Conservation (phyloP, 1,139 yeast genomes). For the Saccharomyces hybrid region DNA sequence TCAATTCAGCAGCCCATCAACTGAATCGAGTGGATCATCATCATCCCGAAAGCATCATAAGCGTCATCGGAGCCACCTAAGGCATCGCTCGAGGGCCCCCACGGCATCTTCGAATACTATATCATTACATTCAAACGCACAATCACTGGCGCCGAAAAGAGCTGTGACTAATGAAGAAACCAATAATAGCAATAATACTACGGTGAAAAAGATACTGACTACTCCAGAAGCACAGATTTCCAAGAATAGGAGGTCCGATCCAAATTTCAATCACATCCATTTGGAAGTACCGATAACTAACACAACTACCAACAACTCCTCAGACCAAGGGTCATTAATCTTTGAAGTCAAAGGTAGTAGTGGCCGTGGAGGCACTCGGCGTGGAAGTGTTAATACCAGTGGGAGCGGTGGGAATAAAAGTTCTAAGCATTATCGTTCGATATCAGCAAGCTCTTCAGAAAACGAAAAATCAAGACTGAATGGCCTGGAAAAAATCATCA, state of each 20-base stretch:
- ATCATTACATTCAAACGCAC: background rate
- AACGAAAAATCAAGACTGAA: slow-evolving; percentile 11
- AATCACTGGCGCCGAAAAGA: background rate
- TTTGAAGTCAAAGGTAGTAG: background rate
- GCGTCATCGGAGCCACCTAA: slow-evolving; percentile 7
- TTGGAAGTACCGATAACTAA: background rate
- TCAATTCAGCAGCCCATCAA: slow-evolving; percentile 27
- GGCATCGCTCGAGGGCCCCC: background rate
- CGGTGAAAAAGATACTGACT: background rate
- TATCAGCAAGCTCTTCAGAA: slow-evolving; percentile 2
- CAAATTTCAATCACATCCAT: background rate
- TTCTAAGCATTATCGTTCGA: slow-evolving; percentile 6
- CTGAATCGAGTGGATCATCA: slow-evolving; percentile 2
- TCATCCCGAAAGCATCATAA: slow-evolving; percentile 6
- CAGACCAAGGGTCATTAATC: background rate
- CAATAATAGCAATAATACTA: background rate
- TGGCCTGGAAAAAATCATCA: slow-evolving; percentile 18
- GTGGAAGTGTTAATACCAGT: no score
- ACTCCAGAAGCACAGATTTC: background rate
- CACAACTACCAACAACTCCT: background rate
- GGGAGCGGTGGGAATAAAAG: background rate
- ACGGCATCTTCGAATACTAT: background rate
- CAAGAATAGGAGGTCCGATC: background rate
- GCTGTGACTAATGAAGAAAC: background rate
- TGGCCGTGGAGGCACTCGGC: no score